Base-by-base conservation (phyloP, 306 rosid genomes). In the Cucurbita ficifolia region DNA sequence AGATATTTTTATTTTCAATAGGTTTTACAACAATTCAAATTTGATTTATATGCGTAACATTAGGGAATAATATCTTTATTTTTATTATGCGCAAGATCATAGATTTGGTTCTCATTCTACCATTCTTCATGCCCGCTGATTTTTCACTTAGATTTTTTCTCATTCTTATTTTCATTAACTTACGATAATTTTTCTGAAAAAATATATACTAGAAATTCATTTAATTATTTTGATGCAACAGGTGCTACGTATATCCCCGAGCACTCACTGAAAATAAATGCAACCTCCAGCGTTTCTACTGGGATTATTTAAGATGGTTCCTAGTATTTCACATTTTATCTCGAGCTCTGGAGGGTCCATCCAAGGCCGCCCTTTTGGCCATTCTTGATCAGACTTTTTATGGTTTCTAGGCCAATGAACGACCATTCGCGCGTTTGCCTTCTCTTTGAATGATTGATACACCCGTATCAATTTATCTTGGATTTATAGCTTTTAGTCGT, bases 161-260 rank as follows among this genome's bases (percentile, higher is more conserved):
- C 43, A 17, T 71, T 49, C 22, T 50, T 33, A 35, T 46, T 70
- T 12, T 16, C 59, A 29, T 18, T 4, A 18, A 64, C 74, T 42
- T 12, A 10, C 36, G 6, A 55, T 56, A 18, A 4, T 54, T 19
- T 40, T 40, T 12, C 3, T 21, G 16, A 17, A 24, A 4, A 7
- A 55, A 4, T 7, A 60, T 61, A 48, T 19, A 40, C 74, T 24
- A 61, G 48, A n/a, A 38, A 67, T 73, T 78, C 81, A 70, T 56
- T 61, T 39, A 53, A 51, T 50, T 45, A 13, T 78, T 79, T 70
- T 81, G 83, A 68, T 80, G 73, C 63, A 56, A 76, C 91, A 91
- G 99, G 99, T 79, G 76, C 81, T 78, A 76, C 92, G 38, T 95
- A 89, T 72, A 82, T 83, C 73, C 97, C 97, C 4, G 96, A 91